Conservation (phyloP, 208 protist genomes). For the Trypanosoma mega region DNA sequence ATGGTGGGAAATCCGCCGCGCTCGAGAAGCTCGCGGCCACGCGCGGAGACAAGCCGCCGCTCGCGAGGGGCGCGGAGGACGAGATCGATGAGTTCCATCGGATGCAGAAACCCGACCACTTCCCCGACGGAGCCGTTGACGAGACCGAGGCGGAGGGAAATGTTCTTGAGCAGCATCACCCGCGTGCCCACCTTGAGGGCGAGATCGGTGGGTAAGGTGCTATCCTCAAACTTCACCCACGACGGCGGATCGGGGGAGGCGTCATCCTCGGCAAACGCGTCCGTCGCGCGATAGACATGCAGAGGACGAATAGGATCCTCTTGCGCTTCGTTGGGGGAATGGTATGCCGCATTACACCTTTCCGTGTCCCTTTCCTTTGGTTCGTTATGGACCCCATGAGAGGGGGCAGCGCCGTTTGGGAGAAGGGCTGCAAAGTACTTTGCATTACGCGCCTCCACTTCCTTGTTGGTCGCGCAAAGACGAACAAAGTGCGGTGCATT, state of each 20-base stretch:
- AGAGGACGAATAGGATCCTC: slow-evolving; percentile 21
- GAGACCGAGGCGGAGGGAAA: slow-evolving; percentile 52
- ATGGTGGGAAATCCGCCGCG: slow-evolving; percentile 49
- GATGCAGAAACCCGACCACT: slow-evolving; percentile 74
- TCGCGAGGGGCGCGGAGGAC: slow-evolving; percentile 34
- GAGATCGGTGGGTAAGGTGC: slow-evolving; percentile 35
- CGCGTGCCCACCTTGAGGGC: slow-evolving; percentile 66
- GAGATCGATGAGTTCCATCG: slow-evolving; percentile 60
- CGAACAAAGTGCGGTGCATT: slow-evolving; percentile 36
- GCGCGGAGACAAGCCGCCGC: slow-evolving; percentile 20
- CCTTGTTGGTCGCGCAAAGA: slow-evolving; percentile 68
- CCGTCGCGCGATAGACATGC: slow-evolving; percentile 33
- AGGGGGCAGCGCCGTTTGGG: slow-evolving; percentile 16
- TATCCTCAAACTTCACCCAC: slow-evolving; percentile 57
- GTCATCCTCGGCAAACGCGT: slow-evolving; percentile 21
- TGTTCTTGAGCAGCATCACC: slow-evolving; percentile 72
- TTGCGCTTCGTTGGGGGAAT: background rate
- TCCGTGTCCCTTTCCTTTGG: too few relatives aligned
- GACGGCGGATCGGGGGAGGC: background rate
- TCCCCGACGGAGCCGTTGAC: slow-evolving; percentile 74
- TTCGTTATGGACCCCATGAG: too few relatives aligned
- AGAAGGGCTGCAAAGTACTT: slow-evolving; percentile 50
- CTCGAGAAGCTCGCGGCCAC: slow-evolving; percentile 28
- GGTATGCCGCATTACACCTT: background rate
- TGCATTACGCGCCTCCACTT: slow-evolving; percentile 62